Percentiles rank a stretch among this genome's conserved stretches.
These are phyloP conservation scores for Pseudocercospora vitis DNA, from an alignment of 2,329 filamentous ascomycete species.

Conservation along the genomic window DNA sequence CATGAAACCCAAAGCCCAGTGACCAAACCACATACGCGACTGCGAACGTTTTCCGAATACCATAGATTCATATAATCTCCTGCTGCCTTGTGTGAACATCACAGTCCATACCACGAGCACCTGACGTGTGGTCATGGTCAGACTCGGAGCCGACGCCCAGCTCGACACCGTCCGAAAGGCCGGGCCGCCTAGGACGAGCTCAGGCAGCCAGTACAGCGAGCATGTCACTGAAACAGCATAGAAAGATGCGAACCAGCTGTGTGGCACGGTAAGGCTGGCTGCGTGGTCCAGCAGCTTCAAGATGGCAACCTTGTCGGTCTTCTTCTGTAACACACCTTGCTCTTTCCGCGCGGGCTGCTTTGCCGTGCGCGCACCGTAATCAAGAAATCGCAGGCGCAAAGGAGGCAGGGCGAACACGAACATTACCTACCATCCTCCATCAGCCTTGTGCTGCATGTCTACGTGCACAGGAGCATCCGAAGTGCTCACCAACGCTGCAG, in stretches of 20 bases:
- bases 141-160: conserved; percentile 32
- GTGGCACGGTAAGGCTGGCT: conserved; percentile 67
- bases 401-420: conserved; percentile 52
- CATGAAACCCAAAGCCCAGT: conserved; percentile 74
- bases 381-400: conserved; percentile 57
- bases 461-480: not conserved
- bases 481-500: conserved; percentile 27
- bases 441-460: conserved; percentile 19
- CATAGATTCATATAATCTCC: conserved; percentile 75
- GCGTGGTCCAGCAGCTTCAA: conserved; percentile 44
- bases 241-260: conserved; percentile 87
- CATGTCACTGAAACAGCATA: conserved; percentile 70
- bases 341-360: conserved; percentile 5
- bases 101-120: conserved; percentile 67
- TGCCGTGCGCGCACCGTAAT: conserved; percentile 57
- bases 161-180: conserved; percentile 52
- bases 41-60: conserved; percentile 64
- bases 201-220: conserved; percentile 70
- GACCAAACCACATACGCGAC: conserved; percentile 80
- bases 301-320: not conserved
- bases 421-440: conserved; percentile 48
- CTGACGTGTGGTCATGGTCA: conserved; percentile 59
- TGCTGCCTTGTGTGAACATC: conserved; percentile 71
- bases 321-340: not conserved
- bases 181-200: conserved; percentile 54